Base-by-base conservation (phyloP, 306 rosid genomes). In the Mimosa bimucronata region DNA sequence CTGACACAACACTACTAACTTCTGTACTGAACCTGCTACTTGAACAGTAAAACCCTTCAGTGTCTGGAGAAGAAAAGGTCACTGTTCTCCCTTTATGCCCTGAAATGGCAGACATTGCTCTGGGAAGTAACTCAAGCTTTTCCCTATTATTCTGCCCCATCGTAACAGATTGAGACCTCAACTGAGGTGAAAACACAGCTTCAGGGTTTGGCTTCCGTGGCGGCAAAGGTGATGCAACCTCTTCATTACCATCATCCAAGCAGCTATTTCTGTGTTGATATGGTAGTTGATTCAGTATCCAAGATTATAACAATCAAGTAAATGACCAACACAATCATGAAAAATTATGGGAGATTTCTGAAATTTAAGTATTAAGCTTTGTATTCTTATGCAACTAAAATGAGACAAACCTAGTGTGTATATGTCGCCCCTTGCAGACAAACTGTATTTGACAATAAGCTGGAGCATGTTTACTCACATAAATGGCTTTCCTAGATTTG, bases 401-500 rank as follows among this genome's bases (percentile, higher is more conserved):
- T 74, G 71, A 28, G 38, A 31, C 55, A 12, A 81, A 91, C 98
- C 99, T 93, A 86, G 87, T 75, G 83, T 77, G 68, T 82, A 95
- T 90, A 57, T 87, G 96, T 79, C 77, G 80, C 53, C 93, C 98
- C 90, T 87, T 90, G 94, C 97, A 91, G 86, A 90, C 74, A 85
- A 95, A 95, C 82, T 85, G 91, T 62, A 95, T 70, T 75, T 66
- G 90, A 89, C 99, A 92, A 69, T 38, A 90, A 79, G 66, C 73
- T 19, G 96, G 91, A 77, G 99, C 98, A 7, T 89, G 83, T 69
- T 84, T 70, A 66, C 87, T 76, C n/a, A 95, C 94, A 30, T 87
- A 87, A n/a, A 88, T 85, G 86, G 99, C 97, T 90, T 95, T 95
- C 92, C 65, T 91, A 48, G 98, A 95, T 77, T 28, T 95, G 74